Percentiles rank a stretch among this genome's conserved stretches.
Conservation (phyloP, 2,329 filamentous ascomycete genomes). For the Talaromyces rugulosus region DNA sequence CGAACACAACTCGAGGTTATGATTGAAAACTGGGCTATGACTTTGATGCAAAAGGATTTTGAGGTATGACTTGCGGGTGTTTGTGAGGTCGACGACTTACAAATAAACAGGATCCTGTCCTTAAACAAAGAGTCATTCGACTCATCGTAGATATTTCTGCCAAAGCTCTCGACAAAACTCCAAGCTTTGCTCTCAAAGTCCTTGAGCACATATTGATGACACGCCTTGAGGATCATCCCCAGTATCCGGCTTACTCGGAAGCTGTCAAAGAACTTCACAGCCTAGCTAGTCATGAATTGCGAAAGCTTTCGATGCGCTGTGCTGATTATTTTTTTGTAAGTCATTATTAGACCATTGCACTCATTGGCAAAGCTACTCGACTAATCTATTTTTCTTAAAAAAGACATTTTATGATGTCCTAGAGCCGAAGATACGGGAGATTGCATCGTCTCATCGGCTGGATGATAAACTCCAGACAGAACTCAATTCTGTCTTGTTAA, state of each 20-base stretch:
- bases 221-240: slow-evolving; percentile 67
- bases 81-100: slow-evolving; percentile 13
- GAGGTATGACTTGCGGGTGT: slow-evolving; percentile 24
- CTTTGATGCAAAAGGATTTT: slow-evolving; percentile 37
- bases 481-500: slow-evolving; percentile 86
- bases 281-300: slow-evolving; percentile 80
- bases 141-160: slow-evolving; percentile 81
- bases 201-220: slow-evolving; percentile 87
- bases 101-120: slow-evolving; percentile 64
- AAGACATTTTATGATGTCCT: slow-evolving; percentile 82
- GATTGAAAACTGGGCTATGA: slow-evolving; percentile 39
- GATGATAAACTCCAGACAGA: slow-evolving; percentile 83
- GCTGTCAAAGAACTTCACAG: slow-evolving; percentile 84
- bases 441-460: slow-evolving; percentile 65
- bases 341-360: neutral
- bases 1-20: slow-evolving; percentile 34
- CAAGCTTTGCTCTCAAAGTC: slow-evolving; percentile 79
- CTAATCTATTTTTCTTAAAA: slow-evolving; percentile 21
- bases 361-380: neutral
- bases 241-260: slow-evolving; percentile 73
- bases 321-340: slow-evolving; percentile 78
- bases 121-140: slow-evolving; percentile 76
- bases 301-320: slow-evolving; percentile 84
- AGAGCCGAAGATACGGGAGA: slow-evolving; percentile 73
- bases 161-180: slow-evolving; percentile 70